phyloP scores from a whole-genome alignment of 169 alveolate genomes.

The Eimeria zaria region DNA sequence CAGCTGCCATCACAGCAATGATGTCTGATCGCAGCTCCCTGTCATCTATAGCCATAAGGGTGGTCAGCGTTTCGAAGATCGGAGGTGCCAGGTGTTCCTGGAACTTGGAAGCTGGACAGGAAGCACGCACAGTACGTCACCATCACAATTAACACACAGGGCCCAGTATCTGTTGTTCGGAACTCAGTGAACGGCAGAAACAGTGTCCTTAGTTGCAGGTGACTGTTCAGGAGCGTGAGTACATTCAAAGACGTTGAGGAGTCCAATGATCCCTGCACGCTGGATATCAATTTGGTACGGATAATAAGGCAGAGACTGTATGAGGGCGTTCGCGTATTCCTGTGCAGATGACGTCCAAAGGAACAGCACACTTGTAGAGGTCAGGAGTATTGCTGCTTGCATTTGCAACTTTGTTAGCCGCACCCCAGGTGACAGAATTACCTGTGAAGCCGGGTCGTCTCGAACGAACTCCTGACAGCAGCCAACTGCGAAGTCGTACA shows the following conservation, averaged over 20 bases:
- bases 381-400: neutral
- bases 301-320: constrained; percentile 83
- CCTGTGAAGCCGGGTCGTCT: constrained; percentile 81
- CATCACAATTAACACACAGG: neutral
- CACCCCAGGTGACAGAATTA: constrained; percentile 4
- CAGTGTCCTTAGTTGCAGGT: neutral
- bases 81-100: constrained; percentile 84
- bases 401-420: neutral
- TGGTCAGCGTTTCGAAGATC: constrained; percentile 81
- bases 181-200: neutral
- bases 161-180: neutral
- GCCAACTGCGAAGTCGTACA: constrained; percentile 84
- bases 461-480: constrained; percentile 85
- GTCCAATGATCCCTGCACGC: constrained; percentile 84
- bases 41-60: constrained; percentile 84
- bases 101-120: constrained; percentile 70
- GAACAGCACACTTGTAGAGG: neutral
- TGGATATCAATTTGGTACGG: constrained; percentile 86
- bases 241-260: constrained; percentile 85
- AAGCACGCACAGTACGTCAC: neutral
- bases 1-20: constrained; percentile 85
- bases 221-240: neutral
- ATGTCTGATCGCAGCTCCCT: constrained; percentile 78
- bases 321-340: constrained; percentile 84
- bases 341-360: constrained; percentile 5